Base-by-base conservation (phyloP, 179 eudicot species). In the Drosera spatulata region DNA sequence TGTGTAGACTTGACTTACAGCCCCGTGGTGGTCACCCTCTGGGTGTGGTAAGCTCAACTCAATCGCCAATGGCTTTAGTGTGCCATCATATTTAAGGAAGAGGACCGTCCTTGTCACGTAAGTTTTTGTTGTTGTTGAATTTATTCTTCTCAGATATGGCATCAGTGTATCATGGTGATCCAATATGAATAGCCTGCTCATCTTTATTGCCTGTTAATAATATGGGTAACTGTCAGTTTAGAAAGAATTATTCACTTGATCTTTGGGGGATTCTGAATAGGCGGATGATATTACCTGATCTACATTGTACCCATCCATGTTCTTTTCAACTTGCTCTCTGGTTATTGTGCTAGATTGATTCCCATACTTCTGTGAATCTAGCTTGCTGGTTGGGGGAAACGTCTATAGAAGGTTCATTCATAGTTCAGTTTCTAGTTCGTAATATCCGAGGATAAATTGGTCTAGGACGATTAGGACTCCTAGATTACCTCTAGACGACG, bases 371-470 rank as follows among this genome's bases (percentile, higher is more conserved):
- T 66, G 55, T 1, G 77, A 76, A 60, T 88, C 82, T 42, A 88
- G 72, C 66, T 66, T 82, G 76, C 95, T 88, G 45, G 46, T 77
- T 4, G 88, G 85, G 4, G 96, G 95, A 42, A 88, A 86, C 65
- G 77, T 91, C 96, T 88, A 72, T 61, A 56, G 69, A 59, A 8
- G 53, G 51, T 10, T n/a, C 41, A 49, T 60, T 43, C 4, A 12
- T 3, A 55, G n/a, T 41, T 56, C 41, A 53, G 42, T 41, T 43
- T 43, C 45, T 43, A 43, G 45, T 7, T 43, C 5, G 45, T 43
- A 43, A 4, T 43, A 43, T 43, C 8, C 0, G 2, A 43, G 45
- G 33, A 4, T 39, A 8, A 51, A 55, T 15, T 2, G 12, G 48
- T 39, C 45, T 41, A 15, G 8, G 41, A 59, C 6, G 43, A 6